Percentiles rank a stretch among this genome's conserved stretches.
Conservation (phyloP, 2,329 filamentous ascomycete genomes). For the Cladophialophora yegresii region DNA sequence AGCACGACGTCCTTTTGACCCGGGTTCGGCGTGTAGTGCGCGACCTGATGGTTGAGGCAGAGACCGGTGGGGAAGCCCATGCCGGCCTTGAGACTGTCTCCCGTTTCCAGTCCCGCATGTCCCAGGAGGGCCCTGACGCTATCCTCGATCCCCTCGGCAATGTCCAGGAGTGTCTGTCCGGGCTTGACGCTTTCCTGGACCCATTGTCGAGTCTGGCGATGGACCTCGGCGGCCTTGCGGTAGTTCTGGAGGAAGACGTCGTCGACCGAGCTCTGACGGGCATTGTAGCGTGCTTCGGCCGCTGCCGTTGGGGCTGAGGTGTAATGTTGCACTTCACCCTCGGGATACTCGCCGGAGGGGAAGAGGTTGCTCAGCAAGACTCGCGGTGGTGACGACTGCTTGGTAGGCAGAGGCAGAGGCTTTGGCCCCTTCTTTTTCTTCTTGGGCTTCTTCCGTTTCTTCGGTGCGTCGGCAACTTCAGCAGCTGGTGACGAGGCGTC, state of each 20-base stretch:
- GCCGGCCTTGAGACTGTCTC: conserved; percentile 54
- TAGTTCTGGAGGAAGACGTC: conserved; percentile 56
- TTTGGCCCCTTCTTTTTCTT: conserved; percentile 44
- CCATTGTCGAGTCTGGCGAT: conserved; percentile 58
- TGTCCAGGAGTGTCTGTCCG: conserved; percentile 51
- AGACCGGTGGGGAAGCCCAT: conserved; percentile 61
- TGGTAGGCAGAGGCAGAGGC: conserved; percentile 31
- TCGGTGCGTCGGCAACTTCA: conserved; percentile 24
- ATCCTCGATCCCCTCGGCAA: conserved; percentile 59
- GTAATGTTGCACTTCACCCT: conserved; percentile 52
- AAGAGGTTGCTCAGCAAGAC: conserved; percentile 52
- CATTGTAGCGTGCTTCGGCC: conserved; percentile 51
- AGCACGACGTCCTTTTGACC: conserved; percentile 69
- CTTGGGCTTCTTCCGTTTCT: conserved; percentile 51
- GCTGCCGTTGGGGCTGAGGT: conserved; percentile 51
- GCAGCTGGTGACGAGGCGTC: conserved; percentile 28
- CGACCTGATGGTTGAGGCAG: conserved; percentile 56
- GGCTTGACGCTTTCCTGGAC: conserved; percentile 55
- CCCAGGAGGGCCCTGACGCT: conserved; percentile 55
- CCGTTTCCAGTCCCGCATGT: conserved; percentile 55
- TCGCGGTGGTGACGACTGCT: conserved; percentile 53
- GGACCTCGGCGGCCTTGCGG: conserved; percentile 59
- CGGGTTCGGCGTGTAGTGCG: conserved; percentile 61
- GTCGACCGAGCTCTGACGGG: conserved; percentile 47
- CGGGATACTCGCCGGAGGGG: conserved; percentile 48